A percentile compares a stretch with the other conserved stretches of the same genome.
Evolutionary conservation across 257 asterid species (phyloP).

Genomic region (Paulownia fortunei): DNA sequence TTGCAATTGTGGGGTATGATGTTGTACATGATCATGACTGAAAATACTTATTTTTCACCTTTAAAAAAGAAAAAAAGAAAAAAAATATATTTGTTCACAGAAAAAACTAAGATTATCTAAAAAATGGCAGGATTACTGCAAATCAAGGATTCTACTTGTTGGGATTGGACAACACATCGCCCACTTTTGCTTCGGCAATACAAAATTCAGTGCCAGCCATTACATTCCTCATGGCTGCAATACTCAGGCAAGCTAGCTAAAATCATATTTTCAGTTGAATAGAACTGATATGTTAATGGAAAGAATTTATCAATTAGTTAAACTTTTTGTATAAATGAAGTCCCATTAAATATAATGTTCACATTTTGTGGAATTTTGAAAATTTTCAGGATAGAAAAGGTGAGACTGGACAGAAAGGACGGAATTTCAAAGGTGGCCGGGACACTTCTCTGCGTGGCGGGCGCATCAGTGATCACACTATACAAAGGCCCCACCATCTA

Average conservation of each 20-base stretch:
- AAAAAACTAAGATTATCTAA: too few relatives aligned
- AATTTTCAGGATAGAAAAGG: slow-evolving; percentile 73
- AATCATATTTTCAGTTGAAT: too few relatives aligned
- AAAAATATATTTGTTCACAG: too few relatives aligned
- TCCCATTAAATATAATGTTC: too few relatives aligned
- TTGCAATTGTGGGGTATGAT: slow-evolving; percentile 88
- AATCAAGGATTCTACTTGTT: slow-evolving; percentile 93
- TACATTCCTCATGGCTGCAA: slow-evolving; percentile 87
- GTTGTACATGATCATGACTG: not conserved
- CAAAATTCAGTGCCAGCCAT: slow-evolving; percentile 98
- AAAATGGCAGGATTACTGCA: slow-evolving; percentile 79
- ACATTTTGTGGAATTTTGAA: too few relatives aligned
- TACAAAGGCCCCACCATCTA: slow-evolving; percentile 93
- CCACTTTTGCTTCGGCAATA: slow-evolving; percentile 96
- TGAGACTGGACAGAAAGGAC: slow-evolving; percentile 78
- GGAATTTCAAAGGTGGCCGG: slow-evolving; percentile 87
- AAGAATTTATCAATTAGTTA: too few relatives aligned
- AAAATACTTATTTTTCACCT: not conserved
- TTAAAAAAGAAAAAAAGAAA: not conserved
- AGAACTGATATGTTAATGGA: too few relatives aligned
- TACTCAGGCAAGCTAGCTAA: slow-evolving; percentile 62
- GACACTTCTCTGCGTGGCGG: slow-evolving; percentile 81
- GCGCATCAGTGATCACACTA: slow-evolving; percentile 93
- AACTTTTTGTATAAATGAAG: too few relatives aligned
- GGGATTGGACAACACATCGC: slow-evolving; percentile 97